Evolutionary conservation across 2,329 filamentous ascomycete genomes (phyloP), one percentile per base, ranked within the genome.

Genomic region (Conoideocrella luteorostrata): DNA sequence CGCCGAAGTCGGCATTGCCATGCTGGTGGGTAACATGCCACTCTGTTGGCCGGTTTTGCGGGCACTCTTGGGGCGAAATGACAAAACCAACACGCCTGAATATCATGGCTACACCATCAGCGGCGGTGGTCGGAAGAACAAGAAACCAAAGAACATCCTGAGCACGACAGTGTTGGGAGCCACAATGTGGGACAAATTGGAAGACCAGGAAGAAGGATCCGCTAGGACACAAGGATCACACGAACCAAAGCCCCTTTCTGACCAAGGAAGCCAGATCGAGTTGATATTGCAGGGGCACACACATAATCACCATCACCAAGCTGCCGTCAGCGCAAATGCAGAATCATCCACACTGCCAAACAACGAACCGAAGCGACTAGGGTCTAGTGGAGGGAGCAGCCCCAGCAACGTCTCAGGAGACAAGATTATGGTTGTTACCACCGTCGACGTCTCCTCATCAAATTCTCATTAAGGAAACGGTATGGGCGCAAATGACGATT

Each of bases 1-100:
- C 7, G 70, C 76, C 22, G 78, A 82, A 54, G 70, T 72, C 11
- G 75, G 72, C 35, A 78, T 78, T 0, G 75, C 77, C 5, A 67
- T 82, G 32, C 68, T 80, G 39, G 77, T 81, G 13, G 71, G 77
- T 22, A 82, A 82, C 47, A 65, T 82, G 5, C 78, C 78, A 0
- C 73, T 80, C 39, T 74, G 71, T 49, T 82, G 77, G 71, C 72
- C 74, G 0, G 63, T 82, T 17, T 65, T 79, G 23, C 70, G 75
- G 34, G 66, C 69, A 7, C 46, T 74, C 0, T 43, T 60, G 7
- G 56, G 59, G 18, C 47, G 49, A 37, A 52, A 43, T 17, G 51
- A 51, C 18, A 39, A 51, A 30, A 47, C 52, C 1, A 51, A 53
- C 1, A 52, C 51, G 17, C 58, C 57, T 2, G 55, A 54, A 2